Conservation (phyloP, 306 rosid species). For the Luffa aegyptiaca region DNA sequence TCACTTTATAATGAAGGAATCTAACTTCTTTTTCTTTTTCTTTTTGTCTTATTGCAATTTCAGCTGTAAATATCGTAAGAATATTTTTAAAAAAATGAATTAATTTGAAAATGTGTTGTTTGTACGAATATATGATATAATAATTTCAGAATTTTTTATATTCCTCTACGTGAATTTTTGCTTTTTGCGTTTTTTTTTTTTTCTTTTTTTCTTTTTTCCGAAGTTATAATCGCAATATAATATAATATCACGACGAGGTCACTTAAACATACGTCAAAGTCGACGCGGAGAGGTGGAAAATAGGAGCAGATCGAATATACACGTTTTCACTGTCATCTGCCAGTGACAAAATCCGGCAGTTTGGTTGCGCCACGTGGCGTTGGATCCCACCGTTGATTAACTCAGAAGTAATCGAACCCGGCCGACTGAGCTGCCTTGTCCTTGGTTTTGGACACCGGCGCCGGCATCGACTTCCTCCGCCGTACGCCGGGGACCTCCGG, state of each 20-base stretch:
- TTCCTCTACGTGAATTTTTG: neutral
- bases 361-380: slow-evolving; percentile 33
- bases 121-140: neutral
- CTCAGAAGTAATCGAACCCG: slow-evolving; percentile 34
- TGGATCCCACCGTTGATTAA: slow-evolving; percentile 4
- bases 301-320: slow-evolving; percentile 38
- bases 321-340: slow-evolving; percentile 28
- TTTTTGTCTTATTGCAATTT: neutral
- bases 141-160: neutral
- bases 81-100: neutral
- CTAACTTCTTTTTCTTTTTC: neutral
- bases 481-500: slow-evolving; percentile 47
- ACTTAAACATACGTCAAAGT: slow-evolving; percentile 18
- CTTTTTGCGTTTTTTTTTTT: too few species aligned
- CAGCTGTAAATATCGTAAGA: neutral
- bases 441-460: slow-evolving; percentile 18
- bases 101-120: neutral
- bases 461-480: slow-evolving; percentile 32
- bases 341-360: slow-evolving; percentile 33
- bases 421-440: slow-evolving; percentile 15
- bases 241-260: slow-evolving; percentile 8
- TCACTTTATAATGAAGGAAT: neutral
- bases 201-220: neutral
- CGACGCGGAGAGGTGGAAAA: neutral
- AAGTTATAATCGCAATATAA: neutral